Base-by-base conservation (phyloP, 129 eudicot genomes). In the Cynara cardunculus region DNA sequence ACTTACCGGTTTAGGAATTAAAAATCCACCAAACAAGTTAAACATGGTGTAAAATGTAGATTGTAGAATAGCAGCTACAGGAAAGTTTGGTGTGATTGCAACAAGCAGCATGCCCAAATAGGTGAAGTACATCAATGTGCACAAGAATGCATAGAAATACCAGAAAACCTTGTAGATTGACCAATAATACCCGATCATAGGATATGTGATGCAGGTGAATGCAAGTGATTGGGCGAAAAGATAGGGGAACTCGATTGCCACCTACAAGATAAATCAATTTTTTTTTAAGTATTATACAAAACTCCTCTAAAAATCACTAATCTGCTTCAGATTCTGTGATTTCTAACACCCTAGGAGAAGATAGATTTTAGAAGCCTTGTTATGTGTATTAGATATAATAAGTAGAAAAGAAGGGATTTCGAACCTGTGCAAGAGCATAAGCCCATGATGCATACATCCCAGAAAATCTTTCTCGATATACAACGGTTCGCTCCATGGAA, bases 381-480 rank as follows among this genome's bases (percentile, higher is more conserved):
- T 11, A 10, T 9, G 53, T 18, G n/a, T 53, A 53, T 53, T 53
- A 18, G 10, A 18, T 53, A n/a, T 18, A 53, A 56, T 46, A 13
- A 19, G 64, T 41, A 73, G 34, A 73, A 19, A 6, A 61, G 25
- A 62, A 27, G 22, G 56, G 9, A 56, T 56, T 26, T 39, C 13
- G 22, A 66, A 81, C 97, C 92, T 92, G 97, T 59, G 97, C 94
- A 75, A 86, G 19, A 80, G 94, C 85, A 76, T 84, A 92, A 69
- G 93, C 91, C 94, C 89, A 90, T 3, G 91, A 71, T 65, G 89
- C 78, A 39, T 92, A 90, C 94, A 92, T 92, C 74, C 97, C 97
- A 5, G 93, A 89, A 85, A 87, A 88, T 74, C 87, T 85, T 84
- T 90, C 94, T 28, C 92, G 79, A 74, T 88, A 92, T 9, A 84